Evolutionary conservation across 495 filamentous ascomycete genomes (phyloP).

Genomic region (Penicillium cinerascens): DNA sequence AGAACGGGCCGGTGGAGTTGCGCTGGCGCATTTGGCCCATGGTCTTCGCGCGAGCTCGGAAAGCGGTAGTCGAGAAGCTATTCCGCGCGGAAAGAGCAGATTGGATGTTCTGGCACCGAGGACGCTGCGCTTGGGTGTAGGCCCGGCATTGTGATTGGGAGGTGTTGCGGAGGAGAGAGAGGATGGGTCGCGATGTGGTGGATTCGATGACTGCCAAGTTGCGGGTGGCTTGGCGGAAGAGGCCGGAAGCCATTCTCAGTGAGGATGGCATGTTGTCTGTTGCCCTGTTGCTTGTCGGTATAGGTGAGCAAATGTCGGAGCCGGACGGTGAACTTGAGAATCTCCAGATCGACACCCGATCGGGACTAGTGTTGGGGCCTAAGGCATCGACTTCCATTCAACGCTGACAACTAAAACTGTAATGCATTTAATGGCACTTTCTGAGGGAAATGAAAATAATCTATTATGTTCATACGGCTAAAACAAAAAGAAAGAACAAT

Average conservation of each 20-base stretch:
- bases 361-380: constrained; percentile 17
- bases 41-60: constrained; percentile 29
- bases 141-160: constrained; percentile 22
- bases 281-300: constrained; percentile 3
- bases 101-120: constrained; percentile 17
- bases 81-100: constrained; percentile 14
- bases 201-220: constrained; percentile 19
- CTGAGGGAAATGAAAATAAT: not conserved
- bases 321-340: constrained; percentile 17
- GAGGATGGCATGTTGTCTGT: constrained; percentile 32
- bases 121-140: constrained; percentile 28
- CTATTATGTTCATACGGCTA: not conserved
- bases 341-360: constrained; percentile 25
- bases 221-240: constrained; percentile 25
- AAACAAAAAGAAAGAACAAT: not conserved
- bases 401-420: not conserved
- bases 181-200: constrained; percentile 14
- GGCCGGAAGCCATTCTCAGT: constrained; percentile 26
- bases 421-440: no score
- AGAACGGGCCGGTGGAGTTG: constrained; percentile 65
- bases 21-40: constrained; percentile 44
- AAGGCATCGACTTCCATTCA: constrained; percentile 3
- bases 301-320: constrained; percentile 8
- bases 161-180: constrained; percentile 20
- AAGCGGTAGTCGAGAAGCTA: constrained; percentile 33